Base-by-base conservation (phyloP, 2,329 filamentous ascomycete genomes). In the Didymella sp. region DNA sequence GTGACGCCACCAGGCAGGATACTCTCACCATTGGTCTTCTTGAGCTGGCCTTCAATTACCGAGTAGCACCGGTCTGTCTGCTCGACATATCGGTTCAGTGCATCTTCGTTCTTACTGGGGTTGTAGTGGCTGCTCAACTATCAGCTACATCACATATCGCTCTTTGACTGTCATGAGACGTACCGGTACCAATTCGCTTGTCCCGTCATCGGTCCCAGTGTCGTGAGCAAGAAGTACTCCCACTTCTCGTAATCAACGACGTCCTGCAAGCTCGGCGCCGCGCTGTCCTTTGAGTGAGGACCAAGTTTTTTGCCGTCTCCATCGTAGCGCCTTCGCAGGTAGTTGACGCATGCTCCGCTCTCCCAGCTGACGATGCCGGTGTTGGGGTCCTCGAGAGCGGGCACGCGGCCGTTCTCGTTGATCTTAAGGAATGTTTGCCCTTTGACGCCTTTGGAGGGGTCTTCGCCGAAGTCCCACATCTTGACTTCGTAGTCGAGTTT, bases 341-440 rank as follows among this genome's bases (percentile, higher is more conserved):
- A 57, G 37, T 57, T 57, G 6, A 57, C 25, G 30, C 42, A 46
- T 2, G 54, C 54, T n/a, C 54, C 54, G n/a, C 54, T 57, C 25
- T 57, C 54, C 54, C 54, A 57, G 38, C 54, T 57, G 7, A 57
- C 31, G 12, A 57, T 48, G 13, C 71, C 73, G 0, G 76, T 79
- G 67, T 80, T 80, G 4, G 77, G 78, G 62, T 81, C 79, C 27
- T 78, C 71, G 42, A 81, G 76, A 11, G 76, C 72, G 11, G 78
- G 77, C 2, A 78, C 71, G 6, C 77, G 69, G 37, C 77, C 77
- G 50, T 80, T 80, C 41, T 76, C 75, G 57, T 79, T 79, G 58
- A 76, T 57, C 15, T 37, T 27, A 41, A 40, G 62, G 62, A 49
- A 74, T 57, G 70, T 70, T 81, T 11, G 71, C 60, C 54, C 54